Evolutionary conservation across 805 yeast species (phyloP), one percentile per base, ranked within the genome.

Genomic region (Starmerella kuoi): DNA sequence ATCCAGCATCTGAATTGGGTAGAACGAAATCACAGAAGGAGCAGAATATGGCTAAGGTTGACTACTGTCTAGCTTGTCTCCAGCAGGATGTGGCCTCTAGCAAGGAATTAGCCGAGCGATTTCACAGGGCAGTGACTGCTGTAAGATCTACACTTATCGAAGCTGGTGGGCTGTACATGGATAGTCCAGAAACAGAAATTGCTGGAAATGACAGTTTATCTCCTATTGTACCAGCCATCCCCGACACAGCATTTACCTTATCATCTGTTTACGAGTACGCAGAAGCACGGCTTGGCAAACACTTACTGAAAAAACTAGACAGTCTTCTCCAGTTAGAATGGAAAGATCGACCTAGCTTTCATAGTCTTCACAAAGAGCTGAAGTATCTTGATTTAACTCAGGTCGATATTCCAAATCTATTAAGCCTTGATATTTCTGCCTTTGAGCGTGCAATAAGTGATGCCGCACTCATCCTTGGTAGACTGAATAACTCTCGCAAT

Each of bases 261-360:
- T 33, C 44, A n/a, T 9, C 28, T 6, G 35, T 85, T 2, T 79
- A 76, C 52, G 75, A 74, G 41, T 83, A 83, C 51, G 77, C 83
- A 14, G 95, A 87, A 52, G 52, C 68, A 46, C 76, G 76, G 43
- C 58, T 84, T 25, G 79, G 76, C 52, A 80, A 74, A 48, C 73
- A 70, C 46, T 55, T 85, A 5, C 82, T 94, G 91, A 49, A 63
- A 2, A 62, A 64, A 27, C 52, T 74, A 12, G 55, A 57, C 12
- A 51, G 48, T 5, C 35, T 66, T 25, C 45, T 60, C 42, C 39
- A 36, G 3, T 14, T 17, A 6, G 50, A 46, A 37, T 32, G 38
- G 9, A 23, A 12, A n/a, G 40, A 20, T 14, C 24, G 11, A 12
- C 31, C 36, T 1, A 27, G 48, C 56, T 49, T 44, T 52, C 38